Base-by-base conservation (phyloP, 1,284 basidiomycete genomes). In the Ustilago cynodontis region DNA sequence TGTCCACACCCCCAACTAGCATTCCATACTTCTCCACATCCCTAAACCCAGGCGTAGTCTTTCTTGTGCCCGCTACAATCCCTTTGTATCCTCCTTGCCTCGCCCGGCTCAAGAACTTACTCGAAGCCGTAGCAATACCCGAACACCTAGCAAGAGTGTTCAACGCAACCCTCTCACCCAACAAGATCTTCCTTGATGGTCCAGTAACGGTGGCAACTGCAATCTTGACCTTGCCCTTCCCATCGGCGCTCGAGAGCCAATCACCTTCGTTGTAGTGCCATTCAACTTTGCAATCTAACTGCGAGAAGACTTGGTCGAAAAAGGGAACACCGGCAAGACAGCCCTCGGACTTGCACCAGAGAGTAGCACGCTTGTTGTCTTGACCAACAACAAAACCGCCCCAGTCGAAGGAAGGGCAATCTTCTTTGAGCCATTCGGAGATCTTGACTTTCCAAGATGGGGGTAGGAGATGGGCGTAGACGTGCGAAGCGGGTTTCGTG, bases 1-100 rank as follows among this genome's bases (percentile, higher is more conserved):
- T 89, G 86, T 99, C 97, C 77, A 98, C 93, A 5, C 96, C 97
- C 26, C 97, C 96, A 28, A 99, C 94, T 51, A 98, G 88, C 97
- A 99, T 99, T 10, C 93, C 97, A 86, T 99, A 98, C 87, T 99
- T 99, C 87, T 99, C 96, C 6, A 99, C 95, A 18, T 98, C 89
- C 54, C 97, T 89, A 88, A 99, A 99, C 0, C 65, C 94, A n/a
- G 96, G 97, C 1, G 96, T 98, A 0, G 96, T 99, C 89, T 99
- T 99, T 69, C 96, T 89, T 22, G 97, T 99, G 14, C 96, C 96
- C 13, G 96, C 95, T 60, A 99, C 91, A 76, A 93, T 91, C 3
- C 97, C 95, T 64, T 91, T 89, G 88, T 92, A 99, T 0, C 94
- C 94, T 68, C 90, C 91, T 10, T 88, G 88, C 54, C 90, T 87